Evolutionary conservation across 2,329 filamentous ascomycete genomes (phyloP).

Genomic region (Ceratocystis ficicola): DNA sequence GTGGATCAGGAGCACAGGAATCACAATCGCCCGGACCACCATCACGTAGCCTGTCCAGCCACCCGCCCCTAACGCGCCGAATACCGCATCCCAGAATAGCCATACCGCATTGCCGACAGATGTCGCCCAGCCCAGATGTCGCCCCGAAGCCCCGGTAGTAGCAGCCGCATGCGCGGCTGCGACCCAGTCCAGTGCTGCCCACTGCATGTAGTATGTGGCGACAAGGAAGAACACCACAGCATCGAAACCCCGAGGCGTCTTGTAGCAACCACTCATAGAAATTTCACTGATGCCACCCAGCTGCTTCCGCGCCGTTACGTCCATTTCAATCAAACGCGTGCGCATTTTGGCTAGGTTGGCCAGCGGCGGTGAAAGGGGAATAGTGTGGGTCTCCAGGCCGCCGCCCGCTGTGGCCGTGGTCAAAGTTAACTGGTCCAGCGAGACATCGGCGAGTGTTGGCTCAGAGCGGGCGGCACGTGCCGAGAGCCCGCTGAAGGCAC

Average conservation of each 20-base stretch:
- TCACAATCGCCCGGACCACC: constrained; percentile 47
- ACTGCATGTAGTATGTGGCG: constrained; percentile 37
- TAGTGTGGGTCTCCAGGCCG: constrained; percentile 32
- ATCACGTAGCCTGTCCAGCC: constrained; percentile 47
- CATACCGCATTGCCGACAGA: constrained; percentile 40
- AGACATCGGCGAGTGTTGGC: constrained; percentile 8
- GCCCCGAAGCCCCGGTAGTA: neutral
- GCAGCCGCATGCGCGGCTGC: neutral
- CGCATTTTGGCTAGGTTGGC: constrained; percentile 55
- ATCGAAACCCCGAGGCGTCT: constrained; percentile 29
- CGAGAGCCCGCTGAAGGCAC: constrained; percentile 8
- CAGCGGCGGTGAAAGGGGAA: constrained; percentile 62
- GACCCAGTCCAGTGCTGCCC: constrained; percentile 24
- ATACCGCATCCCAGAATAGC: constrained; percentile 37
- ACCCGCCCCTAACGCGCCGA: constrained; percentile 34
- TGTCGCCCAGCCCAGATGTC: constrained; percentile 29
- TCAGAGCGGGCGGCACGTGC: neutral
- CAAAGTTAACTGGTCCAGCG: constrained; percentile 49
- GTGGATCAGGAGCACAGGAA: constrained; percentile 53
- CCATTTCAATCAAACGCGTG: constrained; percentile 59
- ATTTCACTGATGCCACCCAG: constrained; percentile 49
- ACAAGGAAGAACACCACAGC: constrained; percentile 37
- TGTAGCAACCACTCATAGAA: constrained; percentile 32
- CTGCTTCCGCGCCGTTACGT: constrained; percentile 41
- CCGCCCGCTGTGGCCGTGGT: constrained; percentile 35